These are phyloP conservation scores for Saururus chinensis DNA, from an alignment of 164 flowering plant species.

Conservation along the genomic window DNA sequence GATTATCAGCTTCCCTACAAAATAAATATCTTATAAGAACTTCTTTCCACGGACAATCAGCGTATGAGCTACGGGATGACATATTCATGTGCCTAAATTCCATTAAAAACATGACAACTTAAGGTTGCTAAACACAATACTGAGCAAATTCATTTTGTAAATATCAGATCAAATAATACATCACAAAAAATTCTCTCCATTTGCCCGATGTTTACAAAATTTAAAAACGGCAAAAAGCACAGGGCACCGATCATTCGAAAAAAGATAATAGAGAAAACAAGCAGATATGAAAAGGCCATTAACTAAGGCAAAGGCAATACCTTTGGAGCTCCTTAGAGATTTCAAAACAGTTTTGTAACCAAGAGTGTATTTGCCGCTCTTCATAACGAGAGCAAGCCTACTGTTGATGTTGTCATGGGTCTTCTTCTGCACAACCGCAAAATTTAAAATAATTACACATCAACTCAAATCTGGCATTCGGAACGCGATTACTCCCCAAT, in stretches of 20 bases:
- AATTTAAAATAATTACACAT: neutral
- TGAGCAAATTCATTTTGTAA: too few relatives aligned
- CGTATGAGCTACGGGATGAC: too few relatives aligned
- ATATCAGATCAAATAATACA: too few relatives aligned
- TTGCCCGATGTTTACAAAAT: neutral
- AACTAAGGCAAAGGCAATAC: constrained; percentile 5
- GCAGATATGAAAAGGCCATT: too few relatives aligned
- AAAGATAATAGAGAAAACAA: too few relatives aligned
- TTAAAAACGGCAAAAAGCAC: too few relatives aligned
- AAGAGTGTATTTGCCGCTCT: constrained; percentile 71
- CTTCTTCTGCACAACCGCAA: constrained; percentile 54
- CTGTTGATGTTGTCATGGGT: constrained; percentile 82
- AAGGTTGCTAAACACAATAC: too few relatives aligned
- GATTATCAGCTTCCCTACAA: constrained; percentile 40
- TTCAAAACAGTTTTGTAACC: constrained; percentile 74
- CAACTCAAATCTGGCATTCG: neutral
- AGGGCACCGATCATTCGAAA: too few relatives aligned
- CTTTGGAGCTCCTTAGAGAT: constrained; percentile 59
- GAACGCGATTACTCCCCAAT: neutral
- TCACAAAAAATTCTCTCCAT: too few relatives aligned
- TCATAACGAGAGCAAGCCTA: constrained; percentile 73
- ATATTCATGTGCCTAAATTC: too few relatives aligned
- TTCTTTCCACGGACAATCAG: neutral
- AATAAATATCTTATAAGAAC: too few relatives aligned
- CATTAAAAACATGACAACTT: too few relatives aligned